Percentiles rank a stretch among this genome's conserved stretches.
Evolutionary conservation across 257 asterid species (phyloP).

Genomic region (Linderniella brevidens): DNA sequence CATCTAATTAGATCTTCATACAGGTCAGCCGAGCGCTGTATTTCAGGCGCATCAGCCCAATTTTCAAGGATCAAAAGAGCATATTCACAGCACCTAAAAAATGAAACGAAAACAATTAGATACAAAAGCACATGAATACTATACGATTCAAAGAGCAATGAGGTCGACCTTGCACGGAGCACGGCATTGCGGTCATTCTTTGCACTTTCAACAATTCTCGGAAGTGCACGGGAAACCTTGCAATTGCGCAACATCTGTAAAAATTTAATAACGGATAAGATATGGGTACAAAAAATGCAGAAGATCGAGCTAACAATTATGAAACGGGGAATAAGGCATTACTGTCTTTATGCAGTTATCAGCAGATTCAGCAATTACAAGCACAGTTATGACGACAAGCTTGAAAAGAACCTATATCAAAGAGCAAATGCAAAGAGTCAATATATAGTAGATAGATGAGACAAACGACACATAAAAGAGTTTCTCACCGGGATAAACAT

Average conservation of each 20-base stretch:
- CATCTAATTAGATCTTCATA: slow-evolving; percentile 89
- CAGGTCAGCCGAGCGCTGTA: slow-evolving; percentile 85
- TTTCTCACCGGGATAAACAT: slow-evolving; percentile 86
- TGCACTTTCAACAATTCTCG: slow-evolving; percentile 78
- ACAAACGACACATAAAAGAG: slow-evolving; percentile 11
- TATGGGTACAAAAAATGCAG: slow-evolving; percentile 8
- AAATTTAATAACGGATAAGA: slow-evolving; percentile 11
- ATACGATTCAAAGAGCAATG: slow-evolving; percentile 4
- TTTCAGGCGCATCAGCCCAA: slow-evolving; percentile 99
- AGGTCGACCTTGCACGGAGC: slow-evolving; percentile 83
- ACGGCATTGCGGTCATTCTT: slow-evolving; percentile 87
- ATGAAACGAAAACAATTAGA: slow-evolving; percentile 14
- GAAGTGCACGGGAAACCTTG: slow-evolving; percentile 89
- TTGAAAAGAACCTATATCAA: slow-evolving; percentile 86
- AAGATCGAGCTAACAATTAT: slow-evolving; percentile 5
- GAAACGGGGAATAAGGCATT: slow-evolving; percentile 10
- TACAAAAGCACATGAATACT: slow-evolving; percentile 6
- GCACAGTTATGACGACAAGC: slow-evolving; percentile 99
- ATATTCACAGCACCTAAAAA: slow-evolving; percentile 83
- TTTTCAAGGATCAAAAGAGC: slow-evolving; percentile 85
- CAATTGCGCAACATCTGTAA: slow-evolving; percentile 88
- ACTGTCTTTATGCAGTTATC: slow-evolving; percentile 99
- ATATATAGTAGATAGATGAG: slow-evolving; percentile 10
- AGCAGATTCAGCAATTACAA: slow-evolving; percentile 97
- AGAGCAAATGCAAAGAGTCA: slow-evolving; percentile 22